A percentile compares a stretch with the other conserved stretches of the same genome.
phyloP scores from a whole-genome alignment of 169 alveolate genomes.

The Cryptosporidium ubiquitum region DNA sequence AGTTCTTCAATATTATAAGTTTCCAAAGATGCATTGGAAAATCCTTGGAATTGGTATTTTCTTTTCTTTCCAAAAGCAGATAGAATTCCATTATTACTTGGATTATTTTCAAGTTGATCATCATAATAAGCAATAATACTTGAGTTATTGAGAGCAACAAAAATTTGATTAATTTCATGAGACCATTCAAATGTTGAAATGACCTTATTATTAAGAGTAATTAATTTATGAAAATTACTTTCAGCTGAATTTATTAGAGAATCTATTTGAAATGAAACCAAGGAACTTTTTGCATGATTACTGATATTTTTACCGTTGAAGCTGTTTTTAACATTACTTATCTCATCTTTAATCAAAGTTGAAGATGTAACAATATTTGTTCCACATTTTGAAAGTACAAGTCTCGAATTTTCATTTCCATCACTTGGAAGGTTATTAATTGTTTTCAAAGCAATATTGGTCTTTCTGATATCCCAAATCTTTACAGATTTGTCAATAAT shows the following conservation, averaged over 20 bases:
- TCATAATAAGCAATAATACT: slow-evolving; percentile 35
- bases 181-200: slow-evolving; percentile 54
- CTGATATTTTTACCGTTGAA: background rate
- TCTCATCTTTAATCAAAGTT: background rate
- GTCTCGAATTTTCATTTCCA: slow-evolving; percentile 15
- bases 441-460: slow-evolving; percentile 12
- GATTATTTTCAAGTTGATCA: slow-evolving; percentile 7
- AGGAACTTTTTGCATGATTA: background rate
- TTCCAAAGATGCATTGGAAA: slow-evolving; percentile 14
- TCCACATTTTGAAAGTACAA: slow-evolving; percentile 11
- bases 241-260: background rate
- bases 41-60: slow-evolving; percentile 23
- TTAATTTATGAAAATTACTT: background rate
- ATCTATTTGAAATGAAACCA: background rate
- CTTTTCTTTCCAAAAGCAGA: slow-evolving; percentile 24
- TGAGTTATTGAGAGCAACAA: slow-evolving; percentile 21
- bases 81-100: slow-evolving; percentile 51
- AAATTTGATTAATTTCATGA: slow-evolving; percentile 49
- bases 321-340: background rate
- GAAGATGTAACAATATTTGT: slow-evolving; percentile 17
- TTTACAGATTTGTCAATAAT: slow-evolving; percentile 17
- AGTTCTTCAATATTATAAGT: slow-evolving; percentile 54
- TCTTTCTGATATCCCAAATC: slow-evolving; percentile 62
- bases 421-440: slow-evolving; percentile 23
- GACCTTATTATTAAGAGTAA: background rate